A percentile compares a stretch with the other conserved stretches of the same genome.
These are phyloP conservation scores for Pichia norvegensis DNA, from an alignment of 1,139 yeast genomes.

Conservation along the genomic window DNA sequence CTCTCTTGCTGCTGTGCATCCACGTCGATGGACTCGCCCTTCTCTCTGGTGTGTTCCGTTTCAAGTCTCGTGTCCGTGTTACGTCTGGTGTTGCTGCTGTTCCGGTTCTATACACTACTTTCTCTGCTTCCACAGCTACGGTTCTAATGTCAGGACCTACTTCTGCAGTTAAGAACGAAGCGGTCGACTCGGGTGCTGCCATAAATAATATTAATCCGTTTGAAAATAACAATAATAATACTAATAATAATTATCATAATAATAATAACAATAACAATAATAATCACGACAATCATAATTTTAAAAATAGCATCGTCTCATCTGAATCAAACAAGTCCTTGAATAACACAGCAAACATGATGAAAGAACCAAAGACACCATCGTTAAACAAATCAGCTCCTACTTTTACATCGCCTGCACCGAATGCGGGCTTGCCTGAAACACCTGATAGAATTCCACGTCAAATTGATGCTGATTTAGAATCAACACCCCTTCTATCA, in stretches of 20 bases:
- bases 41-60: background rate
- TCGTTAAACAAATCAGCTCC: conserved; percentile 16
- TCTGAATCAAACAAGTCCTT: background rate
- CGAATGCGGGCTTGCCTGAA: conserved; percentile 7
- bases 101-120: background rate
- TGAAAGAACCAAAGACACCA: conserved; percentile 22
- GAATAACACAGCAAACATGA: background rate
- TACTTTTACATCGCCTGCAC: conserved; percentile 10
- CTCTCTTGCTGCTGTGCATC: too few relatives aligned
- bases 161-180: background rate
- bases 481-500: conserved; percentile 26
- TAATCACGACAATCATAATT: background rate
- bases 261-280: background rate
- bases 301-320: background rate
- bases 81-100: background rate
- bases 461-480: conserved; percentile 16
- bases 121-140: background rate
- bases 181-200: background rate
- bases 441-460: conserved; percentile 28
- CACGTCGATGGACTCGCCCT: background rate
- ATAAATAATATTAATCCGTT: background rate
- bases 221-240: background rate
- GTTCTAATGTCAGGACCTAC: background rate
- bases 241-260: background rate
- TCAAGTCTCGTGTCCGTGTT: background rate